Evolutionary conservation across 768 basidiomycete genomes (phyloP).

Genomic region (Agrocybe chaxingu): DNA sequence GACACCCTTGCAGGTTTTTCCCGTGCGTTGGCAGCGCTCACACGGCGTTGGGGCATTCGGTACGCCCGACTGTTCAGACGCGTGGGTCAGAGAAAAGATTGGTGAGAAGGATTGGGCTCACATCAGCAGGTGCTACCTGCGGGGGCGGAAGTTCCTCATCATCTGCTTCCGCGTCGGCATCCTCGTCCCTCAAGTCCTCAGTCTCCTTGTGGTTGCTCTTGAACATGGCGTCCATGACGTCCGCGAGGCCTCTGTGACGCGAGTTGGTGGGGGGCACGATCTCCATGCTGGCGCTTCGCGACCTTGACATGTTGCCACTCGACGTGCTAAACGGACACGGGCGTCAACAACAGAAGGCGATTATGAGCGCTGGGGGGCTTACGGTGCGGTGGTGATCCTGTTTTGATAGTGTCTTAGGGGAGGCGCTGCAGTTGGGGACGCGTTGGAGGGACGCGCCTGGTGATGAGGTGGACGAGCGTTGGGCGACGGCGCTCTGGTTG

Average conservation of each 20-base stretch:
- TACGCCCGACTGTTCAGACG: conserved; percentile 20
- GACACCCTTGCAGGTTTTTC: conserved; percentile 39
- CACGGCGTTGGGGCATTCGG: conserved; percentile 35
- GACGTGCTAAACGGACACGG: conserved; percentile 2
- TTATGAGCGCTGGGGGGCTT: background rate
- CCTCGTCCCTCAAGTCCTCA: conserved; percentile 17
- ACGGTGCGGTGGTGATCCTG: background rate
- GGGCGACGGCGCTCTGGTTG: conserved; percentile 10
- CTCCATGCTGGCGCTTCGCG: conserved; percentile 32
- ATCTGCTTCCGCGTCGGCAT: conserved; percentile 27
- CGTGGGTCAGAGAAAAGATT: conserved; percentile 1
- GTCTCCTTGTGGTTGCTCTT: conserved; percentile 21
- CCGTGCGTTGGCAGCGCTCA: conserved; percentile 41
- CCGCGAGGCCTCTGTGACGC: conserved; percentile 26
- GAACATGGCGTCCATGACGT: conserved; percentile 29
- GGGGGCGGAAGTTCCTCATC: conserved; percentile 23
- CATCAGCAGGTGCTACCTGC: conserved; percentile 13
- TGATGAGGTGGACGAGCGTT: background rate
- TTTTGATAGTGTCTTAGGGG: background rate
- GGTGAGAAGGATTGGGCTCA: conserved; percentile 10
- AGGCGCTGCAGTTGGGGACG: conserved; percentile 4
- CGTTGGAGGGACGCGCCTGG: conserved; percentile 7
- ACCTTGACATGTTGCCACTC: conserved; percentile 27
- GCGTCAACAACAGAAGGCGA: background rate
- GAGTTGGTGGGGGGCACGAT: conserved; percentile 29